Conservation (phyloP, 2,329 filamentous ascomycete species). For the Penicillium hesseltinei region DNA sequence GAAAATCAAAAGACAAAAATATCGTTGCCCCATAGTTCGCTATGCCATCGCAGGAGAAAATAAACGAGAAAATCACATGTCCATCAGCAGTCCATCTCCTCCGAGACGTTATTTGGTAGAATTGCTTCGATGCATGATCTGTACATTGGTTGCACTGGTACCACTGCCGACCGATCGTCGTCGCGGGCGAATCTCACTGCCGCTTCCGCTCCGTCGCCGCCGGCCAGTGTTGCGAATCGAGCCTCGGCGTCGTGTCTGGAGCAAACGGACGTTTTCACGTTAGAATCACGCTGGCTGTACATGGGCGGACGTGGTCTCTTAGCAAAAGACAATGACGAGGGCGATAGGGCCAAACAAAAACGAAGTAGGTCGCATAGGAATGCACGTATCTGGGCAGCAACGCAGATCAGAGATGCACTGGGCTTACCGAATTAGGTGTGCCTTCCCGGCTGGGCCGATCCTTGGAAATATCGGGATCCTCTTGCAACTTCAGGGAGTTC, state of each 20-base stretch:
- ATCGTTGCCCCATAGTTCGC: constrained; percentile 38
- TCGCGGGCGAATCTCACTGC: constrained; percentile 43
- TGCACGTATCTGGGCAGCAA: constrained; percentile 24
- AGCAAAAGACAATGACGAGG: constrained; percentile 38
- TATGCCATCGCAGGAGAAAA: constrained; percentile 38
- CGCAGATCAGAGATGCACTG: constrained; percentile 29
- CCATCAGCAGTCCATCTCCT: constrained; percentile 18
- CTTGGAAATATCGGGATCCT: constrained; percentile 55
- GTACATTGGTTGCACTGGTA: constrained; percentile 34
- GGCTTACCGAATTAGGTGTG: constrained; percentile 47
- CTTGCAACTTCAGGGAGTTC: constrained; percentile 86
- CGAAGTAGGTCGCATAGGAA: constrained; percentile 22
- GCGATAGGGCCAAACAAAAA: constrained; percentile 15
- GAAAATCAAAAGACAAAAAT: constrained; percentile 30
- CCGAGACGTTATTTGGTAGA: constrained; percentile 38
- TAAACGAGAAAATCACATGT: constrained; percentile 24
- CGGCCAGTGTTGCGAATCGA: constrained; percentile 39
- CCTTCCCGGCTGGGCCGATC: constrained; percentile 52
- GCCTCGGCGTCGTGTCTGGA: constrained; percentile 48
- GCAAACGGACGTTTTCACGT: constrained; percentile 44
- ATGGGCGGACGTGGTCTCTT: constrained; percentile 37
- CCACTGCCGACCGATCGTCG: constrained; percentile 40
- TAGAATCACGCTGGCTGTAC: constrained; percentile 49
- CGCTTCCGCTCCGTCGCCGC: constrained; percentile 43
- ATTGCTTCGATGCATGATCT: constrained; percentile 43